Base-by-base conservation (phyloP, 2,329 filamentous ascomycete genomes). In the Epichloe amarillans region DNA sequence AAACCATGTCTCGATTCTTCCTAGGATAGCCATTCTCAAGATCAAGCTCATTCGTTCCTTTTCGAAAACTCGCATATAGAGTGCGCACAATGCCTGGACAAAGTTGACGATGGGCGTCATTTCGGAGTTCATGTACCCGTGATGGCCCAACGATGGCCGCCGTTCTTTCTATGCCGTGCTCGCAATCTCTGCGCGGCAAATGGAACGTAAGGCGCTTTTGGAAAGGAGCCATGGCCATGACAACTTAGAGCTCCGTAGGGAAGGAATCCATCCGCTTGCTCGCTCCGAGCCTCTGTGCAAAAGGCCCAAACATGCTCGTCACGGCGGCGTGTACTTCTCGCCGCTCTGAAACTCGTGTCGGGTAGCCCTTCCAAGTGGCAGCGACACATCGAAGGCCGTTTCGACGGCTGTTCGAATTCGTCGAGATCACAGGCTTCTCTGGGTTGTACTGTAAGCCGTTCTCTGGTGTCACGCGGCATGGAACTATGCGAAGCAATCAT, bases 181-280 rank as follows among this genome's bases (percentile, higher is more conserved):
- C 5, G 75, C 76, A 1, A 69, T 79, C 6, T 78, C 74, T 0
- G 72, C 75, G 3, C 67, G 74, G 3, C 73, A 76, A 51, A 71
- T 75, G 55, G 76, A 76, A 55, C 66, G 72, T 10, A 72, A 68
- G 38, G 71, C 71, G 30, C 72, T 74, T 41, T 61, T 74, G 10
- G 69, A 69, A 30, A 68, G 70, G 44, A 68, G 70, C 21, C 21
- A 21, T 21, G 21, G 3, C 2, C 72, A 68, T 35, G 72, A 75
- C 52, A 78, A 74, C 54, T 62, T 77, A 12, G 72, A 73, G 42
- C 60, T 77, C 0, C 79, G 79, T 52, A 75, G 76, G 76, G 17
- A 17, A 17, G 49, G 70, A 76, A 56, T 69, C 71, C 7, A 77
- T 77, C 49, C 64, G 70, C 3, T 55, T 67, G 0, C 58, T 75